Evolutionary conservation across 495 filamentous ascomycete genomes (phyloP), one percentile per base, ranked within the genome.

Genomic region (Aspergillus haitiensis): DNA sequence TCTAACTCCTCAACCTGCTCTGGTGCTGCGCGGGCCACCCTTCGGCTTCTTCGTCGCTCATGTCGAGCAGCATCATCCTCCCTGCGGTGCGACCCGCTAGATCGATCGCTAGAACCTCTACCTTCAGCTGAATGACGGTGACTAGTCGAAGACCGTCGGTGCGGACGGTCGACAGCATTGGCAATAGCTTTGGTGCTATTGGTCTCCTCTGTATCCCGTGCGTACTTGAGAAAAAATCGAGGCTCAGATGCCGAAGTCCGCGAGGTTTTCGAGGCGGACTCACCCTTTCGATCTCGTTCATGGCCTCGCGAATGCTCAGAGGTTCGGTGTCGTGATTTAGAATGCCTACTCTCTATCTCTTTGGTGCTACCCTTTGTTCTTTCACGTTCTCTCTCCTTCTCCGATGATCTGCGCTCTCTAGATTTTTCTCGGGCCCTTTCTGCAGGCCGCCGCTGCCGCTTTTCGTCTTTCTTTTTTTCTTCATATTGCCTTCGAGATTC

Each of bases 401-500:
- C 60, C 46, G 60, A 21, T 31, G 55, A 35, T 27, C 37, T 31
- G 27, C 69, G 69, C 34, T 72, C 68, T 3, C 16, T 47, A 18
- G 44, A 47, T 18, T 16, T 47, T 18, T 47, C 44, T 16, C 6
- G 5, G 2, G n/a, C 1, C 36, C n/a, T 55, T 2, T 64, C 68
- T 6, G 21, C n/a, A n/a, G 15, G 32, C 10, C 58, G 52, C 59
- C 11, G 65, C 44, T 16, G 64, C 56, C 42, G 63, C 60, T 45
- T 70, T 60, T 40, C 55, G 59, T 46, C 58, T 54, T 49, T 61
- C 34, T 73, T 64, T 12, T 76, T 79, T 32, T 70, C 70, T 46
- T 77, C 75, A 51, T 75, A 72, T 39, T 74, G 72, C 44, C 70
- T 65, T 36, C 70, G 70, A 7, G 77, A 72, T 55, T 77, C 72